These are phyloP conservation scores for Diplodia scrobiculata DNA, from an alignment of 2,329 filamentous ascomycete genomes.

Conservation along the genomic window DNA sequence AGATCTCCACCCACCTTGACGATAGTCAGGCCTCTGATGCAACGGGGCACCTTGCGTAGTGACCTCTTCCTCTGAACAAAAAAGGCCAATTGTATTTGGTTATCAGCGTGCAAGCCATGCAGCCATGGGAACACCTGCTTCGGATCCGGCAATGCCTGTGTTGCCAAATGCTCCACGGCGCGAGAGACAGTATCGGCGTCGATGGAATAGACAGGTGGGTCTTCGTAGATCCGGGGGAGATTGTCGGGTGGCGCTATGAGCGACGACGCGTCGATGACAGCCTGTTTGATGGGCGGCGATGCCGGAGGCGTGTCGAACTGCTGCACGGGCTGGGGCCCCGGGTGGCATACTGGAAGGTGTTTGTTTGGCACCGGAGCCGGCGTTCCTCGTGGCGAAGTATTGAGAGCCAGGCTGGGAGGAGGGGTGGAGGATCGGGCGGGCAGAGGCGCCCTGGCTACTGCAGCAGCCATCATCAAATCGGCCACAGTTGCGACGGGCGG, in stretches of 20 bases:
- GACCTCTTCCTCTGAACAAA: slow-evolving; percentile 76
- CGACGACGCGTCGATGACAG: slow-evolving; percentile 63
- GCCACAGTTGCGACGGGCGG: neutral
- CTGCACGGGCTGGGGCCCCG: slow-evolving; percentile 63
- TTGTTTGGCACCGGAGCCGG: slow-evolving; percentile 76
- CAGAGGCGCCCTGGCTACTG: slow-evolving; percentile 46
- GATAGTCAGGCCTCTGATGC: slow-evolving; percentile 77
- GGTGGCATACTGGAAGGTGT: slow-evolving; percentile 85
- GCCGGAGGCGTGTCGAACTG: slow-evolving; percentile 52
- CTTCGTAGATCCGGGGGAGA: slow-evolving; percentile 50
- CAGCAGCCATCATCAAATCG: slow-evolving; percentile 46
- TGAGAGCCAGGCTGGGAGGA: slow-evolving; percentile 60
- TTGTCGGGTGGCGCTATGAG: slow-evolving; percentile 71
- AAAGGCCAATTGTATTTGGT: slow-evolving; percentile 85
- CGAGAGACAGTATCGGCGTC: slow-evolving; percentile 67
- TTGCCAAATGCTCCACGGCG: slow-evolving; percentile 73
- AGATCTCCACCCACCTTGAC: slow-evolving; percentile 89
- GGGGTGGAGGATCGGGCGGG: slow-evolving; percentile 47
- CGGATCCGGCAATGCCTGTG: slow-evolving; percentile 80
- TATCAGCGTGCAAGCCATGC: slow-evolving; percentile 86
- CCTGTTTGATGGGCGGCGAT: slow-evolving; percentile 63
- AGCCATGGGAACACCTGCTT: slow-evolving; percentile 94
- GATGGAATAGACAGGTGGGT: slow-evolving; percentile 70
- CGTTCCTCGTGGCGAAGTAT: slow-evolving; percentile 58
- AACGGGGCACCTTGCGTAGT: slow-evolving; percentile 70